Base-by-base conservation (phyloP, 2,329 filamentous ascomycete species). In the Sphaceloma murrayae region DNA sequence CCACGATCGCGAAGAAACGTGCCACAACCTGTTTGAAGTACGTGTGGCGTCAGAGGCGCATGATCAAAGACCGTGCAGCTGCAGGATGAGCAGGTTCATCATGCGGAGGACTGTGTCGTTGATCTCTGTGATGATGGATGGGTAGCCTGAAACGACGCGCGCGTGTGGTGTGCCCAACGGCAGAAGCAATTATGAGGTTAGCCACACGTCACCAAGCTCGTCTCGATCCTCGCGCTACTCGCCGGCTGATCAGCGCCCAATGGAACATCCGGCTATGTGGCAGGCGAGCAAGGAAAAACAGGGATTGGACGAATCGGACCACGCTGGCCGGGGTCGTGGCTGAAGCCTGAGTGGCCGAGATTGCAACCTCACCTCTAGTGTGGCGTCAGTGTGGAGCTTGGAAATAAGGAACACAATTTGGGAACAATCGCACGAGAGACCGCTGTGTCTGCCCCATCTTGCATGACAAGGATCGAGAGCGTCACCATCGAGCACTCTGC, bases 41-140 rank as follows among this genome's bases (percentile, higher is more conserved):
- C 42, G 21, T 45, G 42, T 45, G 42, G 42, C 42, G 42, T 45
- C 42, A 45, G 42, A 45, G 42, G 42, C 42, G 42, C 42, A 36
- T 36, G 26, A 17, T 6, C 3, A 17, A 29, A n/a, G 36, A 9
- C 36, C 36, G 24, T 27, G 36, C 36, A 26, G 22, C 27, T 14
- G 36, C 36, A 30, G 18, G 24, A 40, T 18, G 24, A 27, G 24
- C 24, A 27, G 6, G 24, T 11, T 11, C 24, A 27, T n/a, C n/a
- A n/a, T n/a, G n/a, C n/a, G n/a, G n/a, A n/a, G n/a, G n/a, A n/a
- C n/a, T 24, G 27, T 14, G 18, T 38, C 21, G 16, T 38, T 19
- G 18, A 38, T 38, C 24, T 38, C 34, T 22, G 19, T 26, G 34
- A 26, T 27, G 34, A 22, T 24, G 34, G 34, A 22, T 26, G 6